phyloP scores from a whole-genome alignment of 805 yeast genomes.

The Barnettozyma botsteinii region DNA sequence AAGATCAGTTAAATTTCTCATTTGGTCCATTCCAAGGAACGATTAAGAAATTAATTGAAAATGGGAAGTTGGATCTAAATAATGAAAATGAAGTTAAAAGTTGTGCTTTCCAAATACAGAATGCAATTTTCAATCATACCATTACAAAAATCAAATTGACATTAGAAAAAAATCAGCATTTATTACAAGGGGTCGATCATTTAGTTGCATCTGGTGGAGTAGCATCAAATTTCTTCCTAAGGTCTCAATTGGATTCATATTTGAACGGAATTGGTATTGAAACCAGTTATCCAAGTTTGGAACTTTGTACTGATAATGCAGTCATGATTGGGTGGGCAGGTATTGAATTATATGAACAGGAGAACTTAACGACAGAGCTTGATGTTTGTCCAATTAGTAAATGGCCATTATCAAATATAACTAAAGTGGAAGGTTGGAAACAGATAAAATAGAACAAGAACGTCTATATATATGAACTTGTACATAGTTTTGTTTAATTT shows the following conservation, averaged over 20 bases:
- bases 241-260: conserved; percentile 40
- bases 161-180: conserved; percentile 34
- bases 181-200: conserved; percentile 39
- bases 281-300: conserved; percentile 62
- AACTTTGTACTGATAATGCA: conserved; percentile 89
- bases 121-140: conserved; percentile 66
- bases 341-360: conserved; percentile 67
- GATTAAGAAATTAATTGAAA: conserved; percentile 34
- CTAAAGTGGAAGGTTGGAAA: conserved; percentile 47
- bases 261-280: conserved; percentile 29
- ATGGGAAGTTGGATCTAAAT: conserved; percentile 15
- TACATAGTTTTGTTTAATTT: background rate
- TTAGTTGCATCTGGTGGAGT: conserved; percentile 94
- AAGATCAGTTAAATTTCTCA: conserved; percentile 50
- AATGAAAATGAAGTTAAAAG: conserved; percentile 31
- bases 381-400: conserved; percentile 61
- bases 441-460: background rate
- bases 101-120: conserved; percentile 56
- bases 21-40: conserved; percentile 72
- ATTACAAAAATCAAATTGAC: conserved; percentile 55
- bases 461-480: conserved; percentile 2
- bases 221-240: conserved; percentile 61
- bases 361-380: conserved; percentile 39
- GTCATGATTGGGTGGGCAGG: conserved; percentile 99
- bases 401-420: conserved; percentile 70